phyloP scores from a whole-genome alignment of 306 rosid genomes.

The Acacia confusa region DNA sequence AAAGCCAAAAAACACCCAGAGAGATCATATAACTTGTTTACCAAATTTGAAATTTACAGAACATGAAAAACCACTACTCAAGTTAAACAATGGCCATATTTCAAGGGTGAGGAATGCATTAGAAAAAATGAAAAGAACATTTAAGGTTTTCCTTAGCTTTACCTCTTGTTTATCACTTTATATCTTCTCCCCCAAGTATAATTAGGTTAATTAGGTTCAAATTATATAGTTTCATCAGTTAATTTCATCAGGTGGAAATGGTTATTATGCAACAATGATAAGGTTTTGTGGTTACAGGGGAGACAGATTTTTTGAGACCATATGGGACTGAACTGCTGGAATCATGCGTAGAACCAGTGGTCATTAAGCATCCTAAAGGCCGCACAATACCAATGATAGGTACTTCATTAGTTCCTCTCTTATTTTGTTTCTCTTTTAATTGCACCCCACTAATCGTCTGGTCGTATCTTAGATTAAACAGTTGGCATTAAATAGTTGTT shows the following conservation, averaged over 20 bases:
- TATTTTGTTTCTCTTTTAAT: not conserved
- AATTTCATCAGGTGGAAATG: no score
- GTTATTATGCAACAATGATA: not conserved
- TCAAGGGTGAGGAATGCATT: not conserved
- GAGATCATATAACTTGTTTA: not conserved
- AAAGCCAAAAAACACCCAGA: not conserved
- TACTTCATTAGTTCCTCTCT: not conserved
- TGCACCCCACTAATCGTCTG: no score
- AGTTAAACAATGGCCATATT: not conserved
- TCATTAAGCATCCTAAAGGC: conserved; percentile 76
- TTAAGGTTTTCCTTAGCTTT: no score
- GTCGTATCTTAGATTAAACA: no score
- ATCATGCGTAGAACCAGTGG: conserved; percentile 44
- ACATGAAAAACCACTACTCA: not conserved
- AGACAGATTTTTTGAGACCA: conserved; percentile 58
- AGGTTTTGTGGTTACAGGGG: conserved; percentile 41
- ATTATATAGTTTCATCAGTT: no score
- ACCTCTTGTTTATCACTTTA: no score
- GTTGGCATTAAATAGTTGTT: no score
- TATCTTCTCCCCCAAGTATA: no score
- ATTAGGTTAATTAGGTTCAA: no score
- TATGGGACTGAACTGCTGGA: conserved; percentile 51
- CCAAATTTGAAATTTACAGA: conserved; percentile 8
- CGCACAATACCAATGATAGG: conserved; percentile 67
- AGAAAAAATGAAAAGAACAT: no score